A percentile compares a stretch with the other conserved stretches of the same genome.
Evolutionary conservation across 805 yeast genomes (phyloP).

Genomic region (Kodamaea kakaduensis): DNA sequence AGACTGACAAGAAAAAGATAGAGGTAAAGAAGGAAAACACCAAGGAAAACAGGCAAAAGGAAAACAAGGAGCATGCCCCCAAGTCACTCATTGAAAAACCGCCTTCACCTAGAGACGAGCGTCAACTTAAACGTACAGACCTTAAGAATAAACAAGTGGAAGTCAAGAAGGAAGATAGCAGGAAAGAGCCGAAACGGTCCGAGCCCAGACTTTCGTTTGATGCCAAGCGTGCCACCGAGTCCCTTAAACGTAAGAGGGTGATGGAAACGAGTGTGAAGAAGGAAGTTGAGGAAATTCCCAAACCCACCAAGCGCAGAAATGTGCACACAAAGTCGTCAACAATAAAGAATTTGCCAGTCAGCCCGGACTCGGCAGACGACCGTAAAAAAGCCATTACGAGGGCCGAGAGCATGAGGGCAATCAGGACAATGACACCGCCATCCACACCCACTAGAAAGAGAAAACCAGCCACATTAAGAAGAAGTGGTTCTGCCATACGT

Average conservation of each 20-base stretch:
- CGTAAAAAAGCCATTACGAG: constrained; percentile 7
- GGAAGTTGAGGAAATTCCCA: constrained; percentile 1
- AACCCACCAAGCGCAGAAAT: background rate
- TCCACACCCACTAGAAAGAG: constrained; percentile 29
- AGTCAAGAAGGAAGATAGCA: constrained; percentile 4
- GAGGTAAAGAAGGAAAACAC: constrained; percentile 2
- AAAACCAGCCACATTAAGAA: constrained; percentile 15
- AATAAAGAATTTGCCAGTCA: constrained; percentile 1
- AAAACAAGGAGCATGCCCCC: background rate
- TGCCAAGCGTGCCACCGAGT: too few species aligned
- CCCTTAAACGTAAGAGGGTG: constrained; percentile 7
- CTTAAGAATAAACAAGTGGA: too few species aligned
- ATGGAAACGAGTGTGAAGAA: constrained; percentile 7
- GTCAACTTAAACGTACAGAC: too few species aligned
- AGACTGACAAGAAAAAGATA: constrained; percentile 1
- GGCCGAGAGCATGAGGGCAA: constrained; percentile 3
- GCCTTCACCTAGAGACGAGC: too few species aligned
- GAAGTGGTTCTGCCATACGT: constrained; percentile 16
- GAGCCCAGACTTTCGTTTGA: too few species aligned
- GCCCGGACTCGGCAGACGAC: constrained; percentile 1
- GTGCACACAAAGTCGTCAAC: background rate
- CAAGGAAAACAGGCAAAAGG: background rate
- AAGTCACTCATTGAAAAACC: background rate
- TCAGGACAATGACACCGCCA: constrained; percentile 25
- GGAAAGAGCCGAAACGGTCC: background rate